phyloP scores from a whole-genome alignment of 257 asterid species.

The Anisodus acutangulus region DNA sequence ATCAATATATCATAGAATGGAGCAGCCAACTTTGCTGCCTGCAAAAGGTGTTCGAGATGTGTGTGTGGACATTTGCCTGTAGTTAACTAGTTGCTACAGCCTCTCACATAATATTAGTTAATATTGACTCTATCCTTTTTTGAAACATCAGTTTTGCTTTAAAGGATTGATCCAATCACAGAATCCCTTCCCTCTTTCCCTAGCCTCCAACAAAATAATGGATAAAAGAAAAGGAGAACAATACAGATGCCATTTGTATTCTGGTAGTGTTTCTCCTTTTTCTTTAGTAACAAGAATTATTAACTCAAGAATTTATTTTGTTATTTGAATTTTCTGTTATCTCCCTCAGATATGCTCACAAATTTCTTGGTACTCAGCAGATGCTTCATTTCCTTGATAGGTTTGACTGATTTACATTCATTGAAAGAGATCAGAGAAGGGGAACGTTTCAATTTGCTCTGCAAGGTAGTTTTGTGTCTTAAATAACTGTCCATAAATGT shows the following conservation, averaged over 20 bases:
- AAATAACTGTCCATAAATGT: background rate
- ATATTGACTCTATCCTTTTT: conserved; percentile 8
- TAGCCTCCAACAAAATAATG: background rate
- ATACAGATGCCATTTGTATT: conserved; percentile 13
- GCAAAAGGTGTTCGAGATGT: conserved; percentile 5
- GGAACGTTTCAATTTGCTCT: conserved; percentile 53
- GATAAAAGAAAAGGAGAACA: background rate
- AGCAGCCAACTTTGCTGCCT: conserved; percentile 13
- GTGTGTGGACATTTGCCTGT: background rate
- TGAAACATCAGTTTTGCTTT: conserved; percentile 26
- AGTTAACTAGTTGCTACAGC: conserved; percentile 15
- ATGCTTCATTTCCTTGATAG: conserved; percentile 48
- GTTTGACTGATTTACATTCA: conserved; percentile 41
- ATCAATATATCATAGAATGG: conserved; percentile 14
- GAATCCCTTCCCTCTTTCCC: background rate
- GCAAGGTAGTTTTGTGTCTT: conserved; percentile 61
- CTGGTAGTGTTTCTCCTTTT: conserved; percentile 16
- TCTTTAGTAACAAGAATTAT: background rate
- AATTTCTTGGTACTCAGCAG: conserved; percentile 16
- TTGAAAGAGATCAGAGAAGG: conserved; percentile 66
- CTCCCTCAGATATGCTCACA: conserved; percentile 18
- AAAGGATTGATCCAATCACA: conserved; percentile 17
- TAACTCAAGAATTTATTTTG: background rate
- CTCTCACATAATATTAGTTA: conserved; percentile 18
- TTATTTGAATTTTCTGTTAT: conserved; percentile 12